Base-by-base conservation (phyloP, 805 yeast genomes). In the Hanseniaspora meyeri region DNA sequence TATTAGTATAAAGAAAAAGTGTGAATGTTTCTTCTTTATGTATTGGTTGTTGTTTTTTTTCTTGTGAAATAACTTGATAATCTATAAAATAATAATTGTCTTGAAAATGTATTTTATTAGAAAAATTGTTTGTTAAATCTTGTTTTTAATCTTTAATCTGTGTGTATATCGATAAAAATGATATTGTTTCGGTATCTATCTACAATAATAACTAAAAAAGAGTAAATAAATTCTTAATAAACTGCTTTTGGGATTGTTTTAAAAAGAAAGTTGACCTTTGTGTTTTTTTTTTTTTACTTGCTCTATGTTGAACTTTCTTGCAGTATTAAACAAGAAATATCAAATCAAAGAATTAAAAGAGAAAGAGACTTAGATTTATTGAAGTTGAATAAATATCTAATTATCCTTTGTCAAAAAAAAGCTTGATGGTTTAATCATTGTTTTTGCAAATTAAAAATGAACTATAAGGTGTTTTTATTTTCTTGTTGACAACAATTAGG, bases 221-320 rank as follows among this genome's bases (percentile, higher is more conserved):
- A 34, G 37, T 12, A 11, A 11, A 12, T 34, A 3, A 10, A 2
- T 34, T 10, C 37, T 34, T 34, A 4, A 11, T 34, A 12, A 34
- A 34, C 37, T 34, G 37, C 12, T 19, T 29, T 24, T 24, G 27
- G 27, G 3, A 24, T 24, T 46, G 14, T 45, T 12, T 45, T 12
- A 16, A 12, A 27, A 17, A 27, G 38, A 11, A 36, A 36, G 14
- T 12, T 43, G 46, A 36, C 31, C n/a, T 43, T 45, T 24, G 29
- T 20, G 32, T 52, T 37, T 31, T 52, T 38, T 52, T 38, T 52
- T 52, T 52, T 46, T 34, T 19, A 12, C 11, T 24, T 43, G 37
- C 24, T 34, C 38, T 49, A 12, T 29, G 29, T 4, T 42, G 3
- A 16, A 7, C 14, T 42, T 42, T 16, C 32, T 24, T 24, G 31